These are phyloP conservation scores for Anastatica hierochuntica DNA, from an alignment of 345 rosid genomes.

Conservation along the genomic window DNA sequence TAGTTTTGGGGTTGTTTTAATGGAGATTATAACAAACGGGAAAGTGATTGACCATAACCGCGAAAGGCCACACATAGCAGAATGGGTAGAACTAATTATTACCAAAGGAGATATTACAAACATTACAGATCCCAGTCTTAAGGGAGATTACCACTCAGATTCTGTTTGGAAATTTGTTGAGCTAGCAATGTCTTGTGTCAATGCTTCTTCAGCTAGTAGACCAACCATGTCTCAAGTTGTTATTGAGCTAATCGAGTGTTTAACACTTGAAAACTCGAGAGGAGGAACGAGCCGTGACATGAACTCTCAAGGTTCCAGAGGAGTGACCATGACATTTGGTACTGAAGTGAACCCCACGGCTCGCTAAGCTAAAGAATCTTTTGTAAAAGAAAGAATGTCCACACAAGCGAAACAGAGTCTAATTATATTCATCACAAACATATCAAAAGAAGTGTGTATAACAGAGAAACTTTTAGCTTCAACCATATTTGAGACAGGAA, in stretches of 20 bases:
- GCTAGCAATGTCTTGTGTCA: slow-evolving; percentile 35
- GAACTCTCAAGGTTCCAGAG: background rate
- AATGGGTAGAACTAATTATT: slow-evolving; percentile 28
- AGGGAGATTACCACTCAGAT: slow-evolving; percentile 25
- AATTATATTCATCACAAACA: too few species aligned
- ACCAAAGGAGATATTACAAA: slow-evolving; percentile 30
- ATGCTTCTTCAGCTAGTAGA: slow-evolving; percentile 14
- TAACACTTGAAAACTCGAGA: background rate
- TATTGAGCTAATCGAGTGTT: slow-evolving; percentile 25
- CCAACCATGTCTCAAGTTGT: slow-evolving; percentile 37
- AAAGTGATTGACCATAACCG: slow-evolving; percentile 20
- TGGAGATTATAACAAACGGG: slow-evolving; percentile 38
- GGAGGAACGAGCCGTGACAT: background rate
- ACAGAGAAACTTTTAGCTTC: too few species aligned
- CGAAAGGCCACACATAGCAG: slow-evolving; percentile 16
- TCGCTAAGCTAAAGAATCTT: slow-evolving; percentile 3
- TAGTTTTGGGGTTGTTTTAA: slow-evolving; percentile 25
- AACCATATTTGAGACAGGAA: too few species aligned
- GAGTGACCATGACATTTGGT: slow-evolving; percentile 13
- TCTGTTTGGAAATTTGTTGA: slow-evolving; percentile 38
- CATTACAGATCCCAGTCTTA: slow-evolving; percentile 34
- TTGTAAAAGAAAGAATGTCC: too few species aligned
- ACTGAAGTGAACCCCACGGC: slow-evolving; percentile 16
- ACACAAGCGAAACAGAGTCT: too few species aligned
- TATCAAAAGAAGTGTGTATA: too few species aligned